Base-by-base conservation (phyloP, 495 filamentous ascomycete genomes). In the Trichoderma erinaceum region DNA sequence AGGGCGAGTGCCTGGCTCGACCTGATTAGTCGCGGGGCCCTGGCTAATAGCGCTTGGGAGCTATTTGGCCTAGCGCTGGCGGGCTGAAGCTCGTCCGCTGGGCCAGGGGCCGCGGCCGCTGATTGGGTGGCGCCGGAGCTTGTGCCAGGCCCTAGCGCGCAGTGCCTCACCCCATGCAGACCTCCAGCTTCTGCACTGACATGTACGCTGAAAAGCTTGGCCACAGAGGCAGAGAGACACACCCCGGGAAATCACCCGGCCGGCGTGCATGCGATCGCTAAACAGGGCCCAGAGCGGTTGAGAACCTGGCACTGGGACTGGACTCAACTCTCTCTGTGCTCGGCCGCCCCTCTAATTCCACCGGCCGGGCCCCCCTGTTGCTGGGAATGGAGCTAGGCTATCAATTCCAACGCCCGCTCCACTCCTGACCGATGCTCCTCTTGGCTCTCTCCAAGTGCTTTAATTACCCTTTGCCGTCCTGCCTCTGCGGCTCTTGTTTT, bases 401-500 rank as follows among this genome's bases (percentile, higher is more conserved):
- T 32, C 23, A 61, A 61, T 61, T 61, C 56, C 56, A 61, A 21
- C 56, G 56, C 56, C 56, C 56, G 27, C 56, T 61, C 56, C 56
- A 61, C 56, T 61, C 56, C 27, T 61, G 25, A 25, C 56, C 16
- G 35, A 38, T 32, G 8, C 25, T 18, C 16, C 50, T 58, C 23
- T 58, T 16, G 44, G 15, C 56, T 61, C 11, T 18, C 8, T 61
- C 27, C 23, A 61, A 38, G 35, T 38, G 35, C 35, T 21, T 32
- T 16, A 61, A 18, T 61, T 61, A 61, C 56, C 56, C 56, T 18
- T 32, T 12, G 56, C 23, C 25, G 56, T 61, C 56, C 52, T 10
- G 52, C 52, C 29, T 56, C 50, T n/a, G 43, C 56, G 56, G 29
- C 16, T 61, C 56, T 29, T 61, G 52, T 23, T 61, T 29, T 27